Percentiles rank a stretch among this genome's conserved stretches.
Evolutionary conservation across 1,139 yeast species (phyloP).

Genomic region (Williopsis jadinii): DNA sequence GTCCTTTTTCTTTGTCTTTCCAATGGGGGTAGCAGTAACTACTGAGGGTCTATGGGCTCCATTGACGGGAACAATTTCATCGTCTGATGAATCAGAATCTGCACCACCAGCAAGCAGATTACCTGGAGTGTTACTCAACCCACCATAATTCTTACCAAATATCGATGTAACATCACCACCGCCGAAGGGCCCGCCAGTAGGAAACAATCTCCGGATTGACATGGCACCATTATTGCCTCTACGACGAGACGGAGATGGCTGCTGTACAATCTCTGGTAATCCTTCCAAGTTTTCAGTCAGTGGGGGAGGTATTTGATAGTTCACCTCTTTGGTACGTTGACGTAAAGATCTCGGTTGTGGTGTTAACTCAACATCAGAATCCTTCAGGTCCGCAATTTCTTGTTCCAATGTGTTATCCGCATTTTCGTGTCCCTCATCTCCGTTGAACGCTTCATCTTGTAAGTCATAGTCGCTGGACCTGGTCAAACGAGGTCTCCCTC

Average conservation of each 20-base stretch:
- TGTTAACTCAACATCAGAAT: conserved; percentile 32
- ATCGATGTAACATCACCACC: conserved; percentile 81
- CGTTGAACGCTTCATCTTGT: background rate
- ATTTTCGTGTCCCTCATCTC: background rate
- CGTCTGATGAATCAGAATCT: conserved; percentile 74
- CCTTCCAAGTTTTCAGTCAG: conserved; percentile 40
- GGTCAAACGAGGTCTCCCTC: background rate
- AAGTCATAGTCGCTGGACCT: background rate
- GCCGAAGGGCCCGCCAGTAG: conserved; percentile 98
- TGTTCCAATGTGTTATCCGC: conserved; percentile 16
- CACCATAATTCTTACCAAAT: conserved; percentile 48
- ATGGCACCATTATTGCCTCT: conserved; percentile 25
- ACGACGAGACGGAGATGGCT: conserved; percentile 26
- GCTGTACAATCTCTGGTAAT: conserved; percentile 11
- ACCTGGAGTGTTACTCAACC: conserved; percentile 8
- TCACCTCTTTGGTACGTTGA: conserved; percentile 64
- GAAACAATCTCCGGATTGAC: conserved; percentile 60
- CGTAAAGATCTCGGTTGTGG: conserved; percentile 50
- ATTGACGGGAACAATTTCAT: conserved; percentile 34
- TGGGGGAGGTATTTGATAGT: conserved; percentile 87
- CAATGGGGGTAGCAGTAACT: conserved; percentile 22
- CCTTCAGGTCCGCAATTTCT: conserved; percentile 36
- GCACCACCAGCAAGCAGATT: conserved; percentile 46
- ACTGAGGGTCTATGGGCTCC: conserved; percentile 10
- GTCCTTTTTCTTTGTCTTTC: conserved; percentile 39